Evolutionary conservation across 495 filamentous ascomycete species (phyloP).

Genomic region (Thozetella sp.): DNA sequence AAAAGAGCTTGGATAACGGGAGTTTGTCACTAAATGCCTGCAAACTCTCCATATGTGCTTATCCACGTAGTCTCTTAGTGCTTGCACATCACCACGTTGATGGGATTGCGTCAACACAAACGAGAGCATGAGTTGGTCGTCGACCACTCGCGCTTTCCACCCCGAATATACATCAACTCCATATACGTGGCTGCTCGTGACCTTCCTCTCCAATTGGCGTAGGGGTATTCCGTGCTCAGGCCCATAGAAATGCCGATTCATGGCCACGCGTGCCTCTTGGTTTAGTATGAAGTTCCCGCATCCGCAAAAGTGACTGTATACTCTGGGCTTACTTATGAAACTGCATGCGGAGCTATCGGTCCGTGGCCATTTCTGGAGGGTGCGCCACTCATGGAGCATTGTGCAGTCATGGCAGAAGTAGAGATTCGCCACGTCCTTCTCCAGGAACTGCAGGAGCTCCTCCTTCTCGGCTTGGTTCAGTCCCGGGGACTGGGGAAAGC

Average conservation of each 20-base stretch:
- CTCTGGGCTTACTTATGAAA: too few species aligned
- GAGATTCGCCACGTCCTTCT: not conserved
- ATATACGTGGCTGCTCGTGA: not conserved
- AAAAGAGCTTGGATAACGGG: too few species aligned
- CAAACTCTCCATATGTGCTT: not conserved
- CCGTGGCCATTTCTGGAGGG: not conserved
- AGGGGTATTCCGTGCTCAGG: not conserved
- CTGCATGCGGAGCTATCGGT: not conserved
- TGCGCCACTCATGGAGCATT: not conserved
- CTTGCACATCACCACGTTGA: not conserved
- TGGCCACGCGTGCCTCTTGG: not conserved
- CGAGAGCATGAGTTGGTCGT: not conserved
- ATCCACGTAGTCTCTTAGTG: not conserved
- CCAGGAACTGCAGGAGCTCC: not conserved
- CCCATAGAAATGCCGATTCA: not conserved
- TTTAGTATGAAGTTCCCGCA: not conserved
- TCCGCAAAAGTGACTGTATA: too few species aligned
- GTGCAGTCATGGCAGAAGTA: slow-evolving; percentile 5
- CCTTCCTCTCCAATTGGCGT: not conserved
- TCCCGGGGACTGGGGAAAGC: not conserved
- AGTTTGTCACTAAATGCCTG: not conserved
- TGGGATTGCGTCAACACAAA: not conserved
- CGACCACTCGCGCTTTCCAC: not conserved
- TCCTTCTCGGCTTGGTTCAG: not conserved
- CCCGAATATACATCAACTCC: not conserved